phyloP scores from a whole-genome alignment of 805 yeast genomes.

The Pichia occidentalis region DNA sequence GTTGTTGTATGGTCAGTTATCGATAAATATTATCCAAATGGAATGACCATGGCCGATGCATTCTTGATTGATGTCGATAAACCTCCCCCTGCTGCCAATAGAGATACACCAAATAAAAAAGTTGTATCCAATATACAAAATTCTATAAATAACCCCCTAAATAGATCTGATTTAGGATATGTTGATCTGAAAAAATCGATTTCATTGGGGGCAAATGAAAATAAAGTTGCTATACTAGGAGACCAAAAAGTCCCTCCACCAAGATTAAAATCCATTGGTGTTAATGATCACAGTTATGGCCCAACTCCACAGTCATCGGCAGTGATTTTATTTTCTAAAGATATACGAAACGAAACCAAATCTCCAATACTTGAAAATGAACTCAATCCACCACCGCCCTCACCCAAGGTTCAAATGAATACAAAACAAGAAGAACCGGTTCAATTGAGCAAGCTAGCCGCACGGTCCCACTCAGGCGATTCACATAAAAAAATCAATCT shows the following conservation, averaged over 20 bases:
- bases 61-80: constrained; percentile 42
- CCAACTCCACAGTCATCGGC: constrained; percentile 32
- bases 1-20: constrained; percentile 49
- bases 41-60: constrained; percentile 63
- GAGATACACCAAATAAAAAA: background rate
- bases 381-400: constrained; percentile 7
- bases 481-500: constrained; percentile 3
- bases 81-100: constrained; percentile 24
- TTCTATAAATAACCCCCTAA: background rate
- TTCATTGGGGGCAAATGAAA: background rate
- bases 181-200: background rate
- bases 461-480: background rate
- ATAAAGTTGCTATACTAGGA: constrained; percentile 26
- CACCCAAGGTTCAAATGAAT: constrained; percentile 2
- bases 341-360: constrained; percentile 17
- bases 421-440: background rate
- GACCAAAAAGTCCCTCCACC: constrained; percentile 29
- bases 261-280: constrained; percentile 15
- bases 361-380: constrained; percentile 14
- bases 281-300: too few relatives aligned
- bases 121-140: too few relatives aligned
- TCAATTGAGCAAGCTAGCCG: background rate
- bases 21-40: constrained; percentile 56
- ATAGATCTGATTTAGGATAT: background rate
- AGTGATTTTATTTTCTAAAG: constrained; percentile 44